Conservation (phyloP, 192 early-diverging fungal genomes). For the Backusella liffmaniae region DNA sequence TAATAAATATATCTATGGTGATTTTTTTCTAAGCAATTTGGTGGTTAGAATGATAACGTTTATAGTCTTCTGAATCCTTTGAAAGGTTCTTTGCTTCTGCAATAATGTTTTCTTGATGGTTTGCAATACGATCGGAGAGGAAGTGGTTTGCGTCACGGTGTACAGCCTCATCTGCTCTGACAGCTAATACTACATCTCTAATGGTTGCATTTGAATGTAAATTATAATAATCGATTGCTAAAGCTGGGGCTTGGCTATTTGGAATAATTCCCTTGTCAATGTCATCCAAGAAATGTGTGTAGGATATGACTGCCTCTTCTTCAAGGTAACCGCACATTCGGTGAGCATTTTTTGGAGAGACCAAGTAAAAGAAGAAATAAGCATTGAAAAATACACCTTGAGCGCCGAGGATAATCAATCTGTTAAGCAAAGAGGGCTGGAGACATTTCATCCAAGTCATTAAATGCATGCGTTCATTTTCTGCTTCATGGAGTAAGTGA, state of each 20-base stretch:
- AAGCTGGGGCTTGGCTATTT: conserved; percentile 75
- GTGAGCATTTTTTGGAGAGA: conserved; percentile 79
- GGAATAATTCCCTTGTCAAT: conserved; percentile 70
- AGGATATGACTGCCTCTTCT: conserved; percentile 90
- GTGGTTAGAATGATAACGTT: not conserved
- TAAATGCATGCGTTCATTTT: conserved; percentile 76
- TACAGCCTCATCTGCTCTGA: conserved; percentile 85
- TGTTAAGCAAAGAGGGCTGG: conserved; percentile 60
- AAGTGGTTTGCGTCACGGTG: conserved; percentile 93
- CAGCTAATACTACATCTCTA: conserved; percentile 82
- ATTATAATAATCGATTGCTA: conserved; percentile 85
- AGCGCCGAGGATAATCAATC: conserved; percentile 65
- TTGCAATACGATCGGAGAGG: conserved; percentile 67
- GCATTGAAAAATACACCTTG: conserved; percentile 92
- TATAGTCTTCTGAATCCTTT: not conserved
- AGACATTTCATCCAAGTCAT: conserved; percentile 75
- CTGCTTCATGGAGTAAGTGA: conserved; percentile 88
- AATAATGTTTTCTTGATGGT: conserved; percentile 45
- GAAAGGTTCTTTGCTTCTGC: conserved; percentile 25
- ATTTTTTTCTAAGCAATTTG: not conserved
- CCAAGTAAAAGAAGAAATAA: conserved; percentile 85
- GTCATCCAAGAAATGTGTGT: conserved; percentile 77
- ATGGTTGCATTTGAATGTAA: conserved; percentile 71
- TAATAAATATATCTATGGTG: not conserved
- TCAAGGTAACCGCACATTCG: conserved; percentile 89